Evolutionary conservation across 768 basidiomycete species (phyloP).

Genomic region (Leucosporidium scottii): DNA sequence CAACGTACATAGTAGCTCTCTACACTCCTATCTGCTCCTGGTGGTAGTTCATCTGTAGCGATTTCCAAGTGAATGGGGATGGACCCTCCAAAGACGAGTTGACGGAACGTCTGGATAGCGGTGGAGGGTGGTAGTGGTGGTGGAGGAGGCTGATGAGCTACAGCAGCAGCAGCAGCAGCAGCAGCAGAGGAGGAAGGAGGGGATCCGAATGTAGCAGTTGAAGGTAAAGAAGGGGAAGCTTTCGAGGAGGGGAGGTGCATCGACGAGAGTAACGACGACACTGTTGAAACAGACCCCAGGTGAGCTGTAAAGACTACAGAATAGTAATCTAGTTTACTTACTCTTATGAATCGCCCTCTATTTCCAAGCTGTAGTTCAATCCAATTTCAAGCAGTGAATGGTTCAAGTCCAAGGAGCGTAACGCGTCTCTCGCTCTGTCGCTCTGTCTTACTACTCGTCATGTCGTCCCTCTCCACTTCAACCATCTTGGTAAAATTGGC

Average conservation of each 20-base stretch:
- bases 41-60: slow-evolving; percentile 79
- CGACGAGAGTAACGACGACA: too few species aligned
- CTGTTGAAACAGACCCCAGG: too few species aligned
- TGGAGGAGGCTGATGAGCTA: not conserved
- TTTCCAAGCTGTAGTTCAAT: too few species aligned
- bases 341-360: too few species aligned
- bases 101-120: slow-evolving; percentile 58
- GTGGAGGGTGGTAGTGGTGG: not conserved
- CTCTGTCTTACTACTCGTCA: not conserved
- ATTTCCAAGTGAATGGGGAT: slow-evolving; percentile 83
- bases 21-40: slow-evolving; percentile 77
- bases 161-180: not conserved
- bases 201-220: not conserved
- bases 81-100: slow-evolving; percentile 84
- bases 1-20: slow-evolving; percentile 67
- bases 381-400: too few species aligned
- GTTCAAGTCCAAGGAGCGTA: too few species aligned
- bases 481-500: slow-evolving; percentile 16
- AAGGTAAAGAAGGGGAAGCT: too few species aligned
- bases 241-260: too few species aligned
- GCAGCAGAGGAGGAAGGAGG: not conserved
- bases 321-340: too few species aligned
- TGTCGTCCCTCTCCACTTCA: not conserved
- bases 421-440: too few species aligned
- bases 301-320: too few species aligned